Percentiles rank a stretch among this genome's conserved stretches.
phyloP scores from a whole-genome alignment of 306 rosid genomes.

The Canavalia gladiata region DNA sequence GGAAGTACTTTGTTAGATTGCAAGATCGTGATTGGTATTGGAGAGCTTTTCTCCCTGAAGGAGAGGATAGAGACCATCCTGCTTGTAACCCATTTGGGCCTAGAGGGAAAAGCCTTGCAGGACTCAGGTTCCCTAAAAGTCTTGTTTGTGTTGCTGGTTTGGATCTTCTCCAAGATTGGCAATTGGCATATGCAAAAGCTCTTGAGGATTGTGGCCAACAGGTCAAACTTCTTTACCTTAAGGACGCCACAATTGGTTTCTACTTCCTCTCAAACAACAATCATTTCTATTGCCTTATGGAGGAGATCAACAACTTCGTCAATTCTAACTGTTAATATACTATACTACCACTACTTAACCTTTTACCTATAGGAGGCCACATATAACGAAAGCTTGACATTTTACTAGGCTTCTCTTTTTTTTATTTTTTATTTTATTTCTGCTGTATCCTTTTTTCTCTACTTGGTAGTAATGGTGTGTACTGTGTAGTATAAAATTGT shows the following conservation, averaged over 20 bases:
- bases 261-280: slow-evolving; percentile 90
- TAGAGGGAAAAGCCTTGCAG: slow-evolving; percentile 60
- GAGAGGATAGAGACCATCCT: slow-evolving; percentile 87
- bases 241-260: slow-evolving; percentile 89
- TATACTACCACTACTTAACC: slow-evolving; percentile 56
- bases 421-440: not conserved
- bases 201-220: slow-evolving; percentile 63
- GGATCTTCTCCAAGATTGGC: slow-evolving; percentile 93
- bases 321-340: slow-evolving; percentile 65
- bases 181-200: slow-evolving; percentile 74
- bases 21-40: slow-evolving; percentile 96
- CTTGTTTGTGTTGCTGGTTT: slow-evolving; percentile 93
- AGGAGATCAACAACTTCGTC: slow-evolving; percentile 68
- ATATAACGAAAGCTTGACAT: slow-evolving; percentile 64
- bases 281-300: slow-evolving; percentile 77
- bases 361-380: slow-evolving; percentile 61
- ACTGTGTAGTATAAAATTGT: slow-evolving; percentile 56
- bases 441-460: slow-evolving; percentile 25
- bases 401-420: slow-evolving; percentile 53
- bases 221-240: slow-evolving; percentile 68
- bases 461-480: slow-evolving; percentile 62
- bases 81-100: slow-evolving; percentile 89
- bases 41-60: slow-evolving; percentile 90
- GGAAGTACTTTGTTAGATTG: slow-evolving; percentile 79
- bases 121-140: slow-evolving; percentile 73